These are phyloP conservation scores for Calocera cornea DNA, from an alignment of 768 basidiomycete genomes.

Conservation along the genomic window DNA sequence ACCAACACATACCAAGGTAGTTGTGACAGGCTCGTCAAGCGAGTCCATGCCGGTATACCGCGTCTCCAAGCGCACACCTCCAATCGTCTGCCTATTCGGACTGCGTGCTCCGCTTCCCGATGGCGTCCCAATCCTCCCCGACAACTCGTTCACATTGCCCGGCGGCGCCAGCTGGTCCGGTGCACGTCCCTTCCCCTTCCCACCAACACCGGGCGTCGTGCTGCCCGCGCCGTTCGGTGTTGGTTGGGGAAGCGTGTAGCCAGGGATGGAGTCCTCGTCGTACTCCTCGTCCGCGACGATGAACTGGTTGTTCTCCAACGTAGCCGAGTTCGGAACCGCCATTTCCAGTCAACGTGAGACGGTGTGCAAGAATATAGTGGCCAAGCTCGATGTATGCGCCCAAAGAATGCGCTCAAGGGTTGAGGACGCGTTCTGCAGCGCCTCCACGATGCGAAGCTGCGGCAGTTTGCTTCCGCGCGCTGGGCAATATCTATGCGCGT, in stretches of 20 bases:
- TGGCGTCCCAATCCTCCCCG: slow-evolving; percentile 56
- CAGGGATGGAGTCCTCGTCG: slow-evolving; percentile 71
- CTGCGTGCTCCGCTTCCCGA: slow-evolving; percentile 26
- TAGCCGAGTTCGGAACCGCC: background rate
- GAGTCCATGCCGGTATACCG: slow-evolving; percentile 83
- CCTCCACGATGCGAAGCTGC: background rate
- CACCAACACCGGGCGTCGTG: slow-evolving; percentile 28
- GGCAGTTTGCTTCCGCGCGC: background rate
- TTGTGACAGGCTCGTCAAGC: slow-evolving; percentile 78
- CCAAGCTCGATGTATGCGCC: background rate
- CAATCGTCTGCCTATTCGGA: slow-evolving; percentile 41
- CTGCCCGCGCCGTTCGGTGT: slow-evolving; percentile 26
- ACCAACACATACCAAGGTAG: slow-evolving; percentile 61
- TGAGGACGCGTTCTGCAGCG: background rate
- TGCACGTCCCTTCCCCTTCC: slow-evolving; percentile 64
- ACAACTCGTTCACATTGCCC: slow-evolving; percentile 25
- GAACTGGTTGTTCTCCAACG: slow-evolving; percentile 8
- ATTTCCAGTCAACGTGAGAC: background rate
- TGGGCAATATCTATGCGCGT: background rate
- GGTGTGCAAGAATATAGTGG: background rate
- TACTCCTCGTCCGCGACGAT: slow-evolving; percentile 53
- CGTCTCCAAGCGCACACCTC: slow-evolving; percentile 81
- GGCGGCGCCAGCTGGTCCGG: slow-evolving; percentile 39
- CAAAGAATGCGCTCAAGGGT: background rate
- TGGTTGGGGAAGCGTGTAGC: slow-evolving; percentile 48